A percentile compares a stretch with the other conserved stretches of the same genome.
These are phyloP conservation scores for Catharanthus roseus DNA, from an alignment of 257 asterid genomes.

Conservation along the genomic window DNA sequence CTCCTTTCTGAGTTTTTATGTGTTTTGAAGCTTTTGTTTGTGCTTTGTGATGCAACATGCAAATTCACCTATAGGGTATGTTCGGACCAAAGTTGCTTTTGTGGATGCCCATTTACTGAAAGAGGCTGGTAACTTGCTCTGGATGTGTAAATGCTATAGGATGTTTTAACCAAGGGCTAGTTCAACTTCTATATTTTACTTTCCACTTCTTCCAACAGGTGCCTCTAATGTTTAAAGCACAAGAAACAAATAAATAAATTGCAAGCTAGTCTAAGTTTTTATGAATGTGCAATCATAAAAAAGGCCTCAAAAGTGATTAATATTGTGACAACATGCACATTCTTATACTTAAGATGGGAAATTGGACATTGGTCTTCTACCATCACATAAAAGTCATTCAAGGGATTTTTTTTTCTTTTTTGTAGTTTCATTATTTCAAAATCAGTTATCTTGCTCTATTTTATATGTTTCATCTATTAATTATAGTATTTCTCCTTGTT, in stretches of 20 bases:
- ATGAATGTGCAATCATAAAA: not conserved
- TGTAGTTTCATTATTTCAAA: not conserved
- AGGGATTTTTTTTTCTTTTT: too few species aligned
- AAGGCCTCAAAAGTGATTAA: not conserved
- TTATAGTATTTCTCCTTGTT: not conserved
- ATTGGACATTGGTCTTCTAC: not conserved
- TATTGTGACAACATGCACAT: not conserved
- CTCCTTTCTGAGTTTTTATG: too few species aligned
- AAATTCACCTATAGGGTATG: slow-evolving; percentile 72
- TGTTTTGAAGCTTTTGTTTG: slow-evolving; percentile 75
- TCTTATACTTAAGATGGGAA: not conserved
- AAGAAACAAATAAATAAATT: not conserved
- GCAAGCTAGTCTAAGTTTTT: not conserved
- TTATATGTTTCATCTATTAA: not conserved
- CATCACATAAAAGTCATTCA: not conserved
- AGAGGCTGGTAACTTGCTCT: slow-evolving; percentile 82
- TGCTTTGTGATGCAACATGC: slow-evolving; percentile 71
- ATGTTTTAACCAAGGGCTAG: not conserved
- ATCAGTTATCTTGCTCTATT: not conserved
- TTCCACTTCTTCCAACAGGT: not conserved
- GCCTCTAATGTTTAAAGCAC: slow-evolving; percentile 1
- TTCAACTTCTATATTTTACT: not conserved
- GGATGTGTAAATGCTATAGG: slow-evolving; percentile 9
- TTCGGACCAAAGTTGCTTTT: slow-evolving; percentile 69
- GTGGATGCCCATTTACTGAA: slow-evolving; percentile 90